A percentile compares a stretch with the other conserved stretches of the same genome.
These are phyloP conservation scores for Botrytis sinoallii DNA, from an alignment of 2,329 filamentous ascomycete genomes.

Conservation along the genomic window DNA sequence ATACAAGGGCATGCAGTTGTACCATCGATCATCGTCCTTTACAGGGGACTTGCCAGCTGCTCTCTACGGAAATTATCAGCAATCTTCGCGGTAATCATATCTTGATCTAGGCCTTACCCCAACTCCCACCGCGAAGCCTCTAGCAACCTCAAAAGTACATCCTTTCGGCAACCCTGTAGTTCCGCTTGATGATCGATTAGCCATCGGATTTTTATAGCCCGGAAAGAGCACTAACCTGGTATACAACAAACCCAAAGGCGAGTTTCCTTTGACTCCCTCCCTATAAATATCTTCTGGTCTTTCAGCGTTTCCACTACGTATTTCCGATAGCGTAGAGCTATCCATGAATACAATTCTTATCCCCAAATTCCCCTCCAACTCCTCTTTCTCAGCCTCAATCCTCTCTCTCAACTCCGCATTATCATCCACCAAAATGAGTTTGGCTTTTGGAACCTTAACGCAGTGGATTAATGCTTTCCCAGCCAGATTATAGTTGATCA, in stretches of 20 bases:
- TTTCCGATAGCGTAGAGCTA: conserved; percentile 45
- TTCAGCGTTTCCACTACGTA: conserved; percentile 47
- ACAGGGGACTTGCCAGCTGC: not conserved
- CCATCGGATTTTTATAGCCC: not conserved
- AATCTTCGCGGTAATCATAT: not conserved
- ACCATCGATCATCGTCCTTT: conserved; percentile 57
- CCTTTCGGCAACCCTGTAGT: conserved; percentile 76
- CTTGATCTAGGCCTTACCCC: conserved; percentile 22
- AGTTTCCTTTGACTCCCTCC: conserved; percentile 47
- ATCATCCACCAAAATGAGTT: conserved; percentile 57
- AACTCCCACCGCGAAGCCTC: conserved; percentile 37
- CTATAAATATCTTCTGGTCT: conserved; percentile 56
- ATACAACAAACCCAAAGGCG: conserved; percentile 65
- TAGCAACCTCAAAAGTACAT: conserved; percentile 55
- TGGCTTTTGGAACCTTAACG: conserved; percentile 54
- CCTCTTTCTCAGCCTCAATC: conserved; percentile 55
- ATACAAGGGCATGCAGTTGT: conserved; percentile 54
- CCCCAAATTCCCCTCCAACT: conserved; percentile 46
- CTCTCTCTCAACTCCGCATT: conserved; percentile 48
- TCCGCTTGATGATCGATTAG: conserved; percentile 46
- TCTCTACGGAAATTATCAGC: conserved; percentile 1
- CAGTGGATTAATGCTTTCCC: conserved; percentile 65
- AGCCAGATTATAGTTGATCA: conserved; percentile 68
- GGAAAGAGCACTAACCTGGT: conserved; percentile 49
- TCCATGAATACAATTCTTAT: conserved; percentile 57